Base-by-base conservation (phyloP, 1,284 basidiomycete species). In the Rhodotorula sp. region DNA sequence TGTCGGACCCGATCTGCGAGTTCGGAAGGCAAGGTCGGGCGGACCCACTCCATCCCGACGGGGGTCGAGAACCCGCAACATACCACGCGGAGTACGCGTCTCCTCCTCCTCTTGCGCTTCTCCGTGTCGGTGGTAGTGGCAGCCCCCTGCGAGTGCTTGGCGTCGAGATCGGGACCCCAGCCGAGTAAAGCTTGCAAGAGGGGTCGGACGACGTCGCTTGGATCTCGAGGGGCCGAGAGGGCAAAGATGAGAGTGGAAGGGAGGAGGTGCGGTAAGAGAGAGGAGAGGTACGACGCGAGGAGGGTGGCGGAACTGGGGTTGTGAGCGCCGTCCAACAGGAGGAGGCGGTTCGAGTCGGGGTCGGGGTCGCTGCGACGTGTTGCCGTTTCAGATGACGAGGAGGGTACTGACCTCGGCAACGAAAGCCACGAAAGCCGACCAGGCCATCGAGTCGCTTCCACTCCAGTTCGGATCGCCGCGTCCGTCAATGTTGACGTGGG, bases 41-140 rank as follows among this genome's bases (percentile, higher is more conserved):
- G 85, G 46, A 97, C 88, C 94, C 94, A 97, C 0, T 93, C 91
- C 94, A 97, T 97, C 7, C 89, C 90, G 20, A 88, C 90, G 0
- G 88, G 87, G 1, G 89, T 87, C 74, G 91, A 90, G 57, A 85
- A 85, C 21, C 82, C 54, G 23, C 43, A 62, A 26, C 63, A 75
- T 14, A 65, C 65, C n/a, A 73, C 46, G n/a, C 23, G 29, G 14
- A 62, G 20, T 47, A 29, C 80, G 20, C 93, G 84, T 0, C 89
- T 88, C 3, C 82, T 80, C n/a, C 93, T 83, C 0, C 90, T 92
- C 8, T 8, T 34, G 6, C 6, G 34, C 34, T 34, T 34, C 39
- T 29, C 52, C 52, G n/a, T 34, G 26, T 29, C 15, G 16, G 3
- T 18, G 3, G 23, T n/a, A 54, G 52, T 26, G 15, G 16, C 10